phyloP scores from a whole-genome alignment of 1,284 basidiomycete genomes.

The Inonotus hispidus region DNA sequence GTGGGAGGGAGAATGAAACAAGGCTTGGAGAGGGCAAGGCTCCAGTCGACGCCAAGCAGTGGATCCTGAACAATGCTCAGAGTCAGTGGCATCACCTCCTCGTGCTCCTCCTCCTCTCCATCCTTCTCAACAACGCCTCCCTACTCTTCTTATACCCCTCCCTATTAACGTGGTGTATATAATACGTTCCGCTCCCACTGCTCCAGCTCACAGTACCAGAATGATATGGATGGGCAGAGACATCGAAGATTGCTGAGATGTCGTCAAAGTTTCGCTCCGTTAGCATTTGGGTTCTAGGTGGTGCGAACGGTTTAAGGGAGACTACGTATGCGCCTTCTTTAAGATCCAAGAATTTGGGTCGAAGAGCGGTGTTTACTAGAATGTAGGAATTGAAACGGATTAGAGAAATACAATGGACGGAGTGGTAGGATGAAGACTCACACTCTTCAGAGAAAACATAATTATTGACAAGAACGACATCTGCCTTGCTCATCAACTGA shows the following conservation, averaged over 20 bases:
- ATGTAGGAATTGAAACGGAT: constrained; percentile 25
- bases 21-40: background rate
- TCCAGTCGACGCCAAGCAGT: background rate
- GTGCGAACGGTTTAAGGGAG: constrained; percentile 67
- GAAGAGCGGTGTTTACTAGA: constrained; percentile 66
- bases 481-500: constrained; percentile 58
- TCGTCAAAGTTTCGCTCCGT: constrained; percentile 74
- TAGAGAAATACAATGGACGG: background rate
- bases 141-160: constrained; percentile 56
- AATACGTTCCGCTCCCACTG: constrained; percentile 60
- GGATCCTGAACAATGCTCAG: background rate
- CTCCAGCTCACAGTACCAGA: constrained; percentile 75
- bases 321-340: constrained; percentile 77
- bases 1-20: background rate
- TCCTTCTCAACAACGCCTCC: constrained; percentile 33
- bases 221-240: constrained; percentile 57
- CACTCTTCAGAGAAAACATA: constrained; percentile 60
- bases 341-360: constrained; percentile 70
- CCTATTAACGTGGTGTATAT: constrained; percentile 68
- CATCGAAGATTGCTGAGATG: constrained; percentile 70
- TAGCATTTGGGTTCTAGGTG: constrained; percentile 48
- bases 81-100: background rate
- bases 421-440: background rate
- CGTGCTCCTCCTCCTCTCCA: background rate
- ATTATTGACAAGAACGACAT: constrained; percentile 75